These are phyloP conservation scores for Erythrobasidium hasegawianum DNA, from an alignment of 1,284 basidiomycete genomes.

Conservation along the genomic window DNA sequence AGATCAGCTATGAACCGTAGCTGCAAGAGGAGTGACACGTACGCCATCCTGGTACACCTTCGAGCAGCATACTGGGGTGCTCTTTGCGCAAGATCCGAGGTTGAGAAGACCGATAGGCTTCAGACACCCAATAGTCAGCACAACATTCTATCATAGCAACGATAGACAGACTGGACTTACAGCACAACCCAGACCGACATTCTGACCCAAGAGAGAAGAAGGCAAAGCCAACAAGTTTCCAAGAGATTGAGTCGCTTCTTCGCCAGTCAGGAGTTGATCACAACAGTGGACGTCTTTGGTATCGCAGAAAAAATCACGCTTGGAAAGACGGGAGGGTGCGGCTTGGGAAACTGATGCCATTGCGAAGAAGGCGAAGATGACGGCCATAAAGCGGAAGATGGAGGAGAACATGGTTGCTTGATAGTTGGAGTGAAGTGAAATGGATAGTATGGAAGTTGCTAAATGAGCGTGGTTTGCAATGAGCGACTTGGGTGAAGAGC, in stretches of 20 bases:
- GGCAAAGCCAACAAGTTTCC: slow-evolving; percentile 19
- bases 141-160: too few species aligned
- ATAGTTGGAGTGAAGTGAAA: neutral
- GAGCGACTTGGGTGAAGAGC: slow-evolving; percentile 14
- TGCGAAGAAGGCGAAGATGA: slow-evolving; percentile 8
- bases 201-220: slow-evolving; percentile 13
- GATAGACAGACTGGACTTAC: too few species aligned
- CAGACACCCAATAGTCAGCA: slow-evolving; percentile 3
- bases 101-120: slow-evolving; percentile 27
- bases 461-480: slow-evolving; percentile 4
- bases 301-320: slow-evolving; percentile 31
- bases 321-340: slow-evolving; percentile 4
- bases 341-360: neutral
- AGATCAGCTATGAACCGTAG: neutral
- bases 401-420: neutral
- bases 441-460: neutral
- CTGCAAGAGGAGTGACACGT: neutral
- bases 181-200: slow-evolving; percentile 22
- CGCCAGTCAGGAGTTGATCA: slow-evolving; percentile 17
- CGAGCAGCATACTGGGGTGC: slow-evolving; percentile 27
- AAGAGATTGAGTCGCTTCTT: slow-evolving; percentile 21
- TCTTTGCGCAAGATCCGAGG: slow-evolving; percentile 31
- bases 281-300: slow-evolving; percentile 31
- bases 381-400: slow-evolving; percentile 13
- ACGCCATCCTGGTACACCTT: slow-evolving; percentile 32